Percentiles rank a stretch among this genome's conserved stretches.
These are phyloP conservation scores for Zizania palustris DNA, from an alignment of 202 grass and related monocot genomes.

Conservation along the genomic window DNA sequence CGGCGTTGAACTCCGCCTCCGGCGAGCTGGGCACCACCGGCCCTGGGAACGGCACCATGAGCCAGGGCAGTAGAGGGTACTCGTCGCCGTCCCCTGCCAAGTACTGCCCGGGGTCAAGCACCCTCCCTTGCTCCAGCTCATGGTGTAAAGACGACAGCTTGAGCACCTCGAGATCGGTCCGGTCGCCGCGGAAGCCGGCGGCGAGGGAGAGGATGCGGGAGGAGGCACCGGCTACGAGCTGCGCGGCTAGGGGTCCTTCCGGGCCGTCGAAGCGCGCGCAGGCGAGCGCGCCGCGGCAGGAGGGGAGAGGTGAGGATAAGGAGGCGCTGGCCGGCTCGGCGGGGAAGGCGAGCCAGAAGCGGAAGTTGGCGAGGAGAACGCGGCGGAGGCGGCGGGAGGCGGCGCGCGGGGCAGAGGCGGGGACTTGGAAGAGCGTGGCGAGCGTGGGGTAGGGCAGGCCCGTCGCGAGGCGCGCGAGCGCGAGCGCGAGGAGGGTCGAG, in stretches of 20 bases:
- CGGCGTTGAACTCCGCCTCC: conserved; percentile 59
- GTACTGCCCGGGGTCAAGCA: conserved; percentile 59
- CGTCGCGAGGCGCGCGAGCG: conserved; percentile 66
- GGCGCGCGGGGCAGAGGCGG: conserved; percentile 56
- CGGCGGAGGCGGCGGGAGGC: conserved; percentile 65
- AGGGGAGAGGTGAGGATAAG: conserved; percentile 42
- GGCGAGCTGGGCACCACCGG: conserved; percentile 26
- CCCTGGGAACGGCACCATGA: conserved; percentile 64
- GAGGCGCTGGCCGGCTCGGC: conserved; percentile 7
- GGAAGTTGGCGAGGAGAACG: conserved; percentile 77
- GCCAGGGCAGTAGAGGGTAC: conserved; percentile 74
- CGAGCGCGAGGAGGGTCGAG: conserved; percentile 58
- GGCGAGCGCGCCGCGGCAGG: conserved; percentile 69
- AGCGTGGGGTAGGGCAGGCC: conserved; percentile 59
- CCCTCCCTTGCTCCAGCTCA: conserved; percentile 53
- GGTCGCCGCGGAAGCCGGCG: conserved; percentile 65
- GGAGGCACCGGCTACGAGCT: conserved; percentile 66
- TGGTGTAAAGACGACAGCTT: conserved; percentile 60
- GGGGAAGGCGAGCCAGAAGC: conserved; percentile 83
- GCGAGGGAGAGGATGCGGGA: conserved; percentile 60
- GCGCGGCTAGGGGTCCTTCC: conserved; percentile 37
- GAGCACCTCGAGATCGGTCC: conserved; percentile 58
- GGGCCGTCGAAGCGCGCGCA: conserved; percentile 61
- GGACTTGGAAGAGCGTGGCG: conserved; percentile 55
- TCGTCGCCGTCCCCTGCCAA: conserved; percentile 46